Percentiles rank a stretch among this genome's conserved stretches.
These are phyloP conservation scores for Metarhizium robertsii DNA, from an alignment of 2,329 filamentous ascomycete species.

Conservation along the genomic window DNA sequence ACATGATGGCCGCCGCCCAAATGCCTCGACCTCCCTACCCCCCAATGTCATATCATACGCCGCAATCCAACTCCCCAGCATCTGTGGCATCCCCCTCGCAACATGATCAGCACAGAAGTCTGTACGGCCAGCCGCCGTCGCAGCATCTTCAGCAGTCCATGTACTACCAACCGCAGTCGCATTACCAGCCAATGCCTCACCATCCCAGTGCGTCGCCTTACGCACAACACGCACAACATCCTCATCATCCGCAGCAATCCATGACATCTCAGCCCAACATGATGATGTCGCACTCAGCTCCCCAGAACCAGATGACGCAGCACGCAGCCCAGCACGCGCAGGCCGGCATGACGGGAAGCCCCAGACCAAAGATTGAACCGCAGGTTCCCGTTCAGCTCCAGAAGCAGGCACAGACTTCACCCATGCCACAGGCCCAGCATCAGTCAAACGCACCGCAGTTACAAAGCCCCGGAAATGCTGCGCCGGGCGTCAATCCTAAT, in stretches of 20 bases:
- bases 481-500: conserved; percentile 65
- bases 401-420: conserved; percentile 36
- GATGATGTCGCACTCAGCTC: conserved; percentile 54
- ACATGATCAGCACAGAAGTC: conserved; percentile 80
- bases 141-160: conserved; percentile 74
- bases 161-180: conserved; percentile 59
- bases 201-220: conserved; percentile 53
- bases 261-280: conserved; percentile 57
- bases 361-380: conserved; percentile 53
- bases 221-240: conserved; percentile 44
- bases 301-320: conserved; percentile 49
- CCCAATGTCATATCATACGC: conserved; percentile 84
- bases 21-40: conserved; percentile 76
- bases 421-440: conserved; percentile 29
- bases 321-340: conserved; percentile 47
- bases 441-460: conserved; percentile 28
- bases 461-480: conserved; percentile 26
- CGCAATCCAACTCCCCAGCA: conserved; percentile 88
- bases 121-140: conserved; percentile 72
- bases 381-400: conserved; percentile 54
- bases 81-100: conserved; percentile 83
- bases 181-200: conserved; percentile 57
- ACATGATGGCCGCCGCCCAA: conserved; percentile 57
- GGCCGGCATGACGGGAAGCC: conserved; percentile 49
- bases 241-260: conserved; percentile 32